Percentiles rank a stretch among this genome's conserved stretches.
Evolutionary conservation across 2,329 filamentous ascomycete genomes (phyloP).

Genomic region (Alternaria hordeiaustralica): DNA sequence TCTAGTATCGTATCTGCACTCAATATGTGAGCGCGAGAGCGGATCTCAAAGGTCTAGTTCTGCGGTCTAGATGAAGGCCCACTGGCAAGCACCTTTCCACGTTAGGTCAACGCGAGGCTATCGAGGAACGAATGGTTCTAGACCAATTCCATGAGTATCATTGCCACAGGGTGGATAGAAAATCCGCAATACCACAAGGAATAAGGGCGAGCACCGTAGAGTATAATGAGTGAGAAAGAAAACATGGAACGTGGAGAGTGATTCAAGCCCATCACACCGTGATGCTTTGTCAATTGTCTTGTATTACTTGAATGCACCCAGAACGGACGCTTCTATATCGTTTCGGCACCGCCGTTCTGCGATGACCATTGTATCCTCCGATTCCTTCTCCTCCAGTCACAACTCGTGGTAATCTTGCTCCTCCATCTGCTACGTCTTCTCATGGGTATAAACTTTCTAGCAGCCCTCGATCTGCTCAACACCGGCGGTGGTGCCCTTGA

Average conservation of each 20-base stretch:
- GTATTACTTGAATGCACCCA: background rate
- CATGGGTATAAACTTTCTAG: constrained; percentile 1
- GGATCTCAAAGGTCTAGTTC: too few species aligned
- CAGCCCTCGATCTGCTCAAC: constrained; percentile 10
- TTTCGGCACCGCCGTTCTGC: background rate
- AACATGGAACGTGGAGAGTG: background rate
- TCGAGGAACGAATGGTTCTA: background rate
- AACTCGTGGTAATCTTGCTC: background rate
- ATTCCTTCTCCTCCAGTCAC: background rate
- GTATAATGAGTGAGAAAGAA: background rate
- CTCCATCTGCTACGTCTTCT: background rate
- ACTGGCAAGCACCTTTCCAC: too few species aligned
- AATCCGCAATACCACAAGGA: background rate
- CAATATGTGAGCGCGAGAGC: too few species aligned
- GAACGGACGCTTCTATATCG: background rate
- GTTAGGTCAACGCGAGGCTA: background rate
- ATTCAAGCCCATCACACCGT: background rate
- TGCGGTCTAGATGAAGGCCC: too few species aligned
- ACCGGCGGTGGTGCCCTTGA: constrained; percentile 10
- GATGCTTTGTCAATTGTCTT: background rate
- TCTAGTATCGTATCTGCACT: too few species aligned
- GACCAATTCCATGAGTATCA: background rate
- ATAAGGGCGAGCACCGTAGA: too few species aligned
- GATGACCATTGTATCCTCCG: background rate
- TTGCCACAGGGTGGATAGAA: background rate